Base-by-base conservation (phyloP, 2,329 filamentous ascomycete genomes). In the Fusarium buxicola region DNA sequence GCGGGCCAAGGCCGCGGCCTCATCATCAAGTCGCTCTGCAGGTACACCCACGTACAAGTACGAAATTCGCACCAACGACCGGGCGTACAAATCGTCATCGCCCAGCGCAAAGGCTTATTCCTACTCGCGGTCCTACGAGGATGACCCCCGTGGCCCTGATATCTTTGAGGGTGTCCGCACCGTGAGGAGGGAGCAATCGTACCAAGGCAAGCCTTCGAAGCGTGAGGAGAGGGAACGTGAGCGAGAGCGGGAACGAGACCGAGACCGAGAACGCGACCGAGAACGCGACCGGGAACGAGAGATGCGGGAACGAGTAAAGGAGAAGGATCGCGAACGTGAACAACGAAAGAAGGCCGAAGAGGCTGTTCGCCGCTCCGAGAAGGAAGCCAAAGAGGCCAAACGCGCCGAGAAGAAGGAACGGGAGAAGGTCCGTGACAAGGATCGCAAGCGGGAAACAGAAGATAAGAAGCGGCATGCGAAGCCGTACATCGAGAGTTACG, bases 21-120 rank as follows among this genome's bases (percentile, higher is more conserved):
- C 58, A 5, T 60, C 58, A 9, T 60, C 58, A 61, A 60, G 53
- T 55, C 58, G 62, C 48, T 50, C n/a, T 79, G 80, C 60, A 38
- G 74, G 79, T 16, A 73, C 82, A 11, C 53, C 73, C 24, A 71
- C 68, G 30, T 62, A 66, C 71, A 70, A 82, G 66, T 72, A 80
- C 70, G 80, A 86, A 41, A 76, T 87, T 38, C 78, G 79, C 60
- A 83, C 82, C 4, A 79, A 82, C 12, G 83, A 86, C 51, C 82
- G 73, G 76, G 10, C 78, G 2, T 82, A 79, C 70, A 79, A 76
- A 67, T 71, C 63, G 30, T 32, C 75, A 3, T 71, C 75, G 6
- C 70, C 75, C 4, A 70, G 69, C 10, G 53, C 72, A 8, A 77
- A 75, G 55, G 61, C 73, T 10, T 80, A 80, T 60, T 43, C 69